Percentiles rank a stretch among this genome's conserved stretches.
phyloP scores from a whole-genome alignment of 257 asterid species.

The Nicotiana attenuata region DNA sequence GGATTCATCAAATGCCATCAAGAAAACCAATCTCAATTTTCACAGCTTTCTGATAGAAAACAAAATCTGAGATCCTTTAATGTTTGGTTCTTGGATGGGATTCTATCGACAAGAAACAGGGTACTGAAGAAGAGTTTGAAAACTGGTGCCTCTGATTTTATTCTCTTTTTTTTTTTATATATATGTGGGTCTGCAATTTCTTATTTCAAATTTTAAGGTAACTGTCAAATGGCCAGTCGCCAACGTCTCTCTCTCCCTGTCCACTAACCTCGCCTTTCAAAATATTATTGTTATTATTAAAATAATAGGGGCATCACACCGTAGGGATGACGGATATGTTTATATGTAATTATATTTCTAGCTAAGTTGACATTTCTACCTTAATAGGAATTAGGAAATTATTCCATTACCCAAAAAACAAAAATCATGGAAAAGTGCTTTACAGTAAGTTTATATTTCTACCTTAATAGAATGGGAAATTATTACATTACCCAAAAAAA shows the following conservation, averaged over 20 bases:
- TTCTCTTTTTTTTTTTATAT: conserved; percentile 24
- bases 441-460: too few relatives aligned
- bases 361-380: background rate
- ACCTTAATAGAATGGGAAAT: too few relatives aligned
- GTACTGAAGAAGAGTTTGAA: background rate
- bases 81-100: too few relatives aligned
- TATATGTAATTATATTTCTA: background rate
- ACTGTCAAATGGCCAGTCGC: conserved; percentile 29
- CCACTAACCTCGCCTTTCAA: conserved; percentile 14
- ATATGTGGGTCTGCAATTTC: conserved; percentile 19
- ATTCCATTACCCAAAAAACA: too few relatives aligned
- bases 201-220: conserved; percentile 40
- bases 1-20: conserved; percentile 29
- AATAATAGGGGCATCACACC: conserved; percentile 21
- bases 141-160: conserved; percentile 18
- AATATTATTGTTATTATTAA: conserved; percentile 11
- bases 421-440: background rate
- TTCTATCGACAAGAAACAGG: background rate
- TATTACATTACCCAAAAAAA: too few relatives aligned
- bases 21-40: conserved; percentile 14
- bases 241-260: conserved; percentile 34
- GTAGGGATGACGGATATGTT: conserved; percentile 38
- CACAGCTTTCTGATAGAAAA: background rate
- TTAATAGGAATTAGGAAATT: background rate
- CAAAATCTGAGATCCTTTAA: background rate